Percentiles rank a stretch among this genome's conserved stretches.
Conservation (phyloP, 768 basidiomycete genomes). For the Phlebiopsis flavidoalba region DNA sequence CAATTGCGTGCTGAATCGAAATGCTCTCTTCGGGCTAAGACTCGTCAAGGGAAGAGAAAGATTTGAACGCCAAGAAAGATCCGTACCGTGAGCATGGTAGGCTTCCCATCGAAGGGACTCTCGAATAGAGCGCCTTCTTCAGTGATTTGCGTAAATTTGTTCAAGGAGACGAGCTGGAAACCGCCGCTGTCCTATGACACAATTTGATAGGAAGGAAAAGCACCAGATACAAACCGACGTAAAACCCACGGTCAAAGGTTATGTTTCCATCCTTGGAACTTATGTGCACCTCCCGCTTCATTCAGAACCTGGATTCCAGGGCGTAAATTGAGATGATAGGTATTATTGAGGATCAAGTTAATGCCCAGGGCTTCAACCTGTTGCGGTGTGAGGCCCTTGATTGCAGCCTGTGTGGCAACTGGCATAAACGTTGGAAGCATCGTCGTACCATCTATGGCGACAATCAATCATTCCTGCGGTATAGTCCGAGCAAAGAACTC, state of each 20-base stretch:
- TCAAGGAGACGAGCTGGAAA: slow-evolving; percentile 82
- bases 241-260: slow-evolving; percentile 70
- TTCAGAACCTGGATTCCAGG: slow-evolving; percentile 73
- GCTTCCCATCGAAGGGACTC: slow-evolving; percentile 82
- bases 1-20: slow-evolving; percentile 84
- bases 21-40: slow-evolving; percentile 86
- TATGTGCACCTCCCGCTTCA: slow-evolving; percentile 80
- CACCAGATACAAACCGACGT: too few relatives aligned
- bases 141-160: slow-evolving; percentile 80
- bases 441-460: slow-evolving; percentile 66
- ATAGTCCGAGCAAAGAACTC: slow-evolving; percentile 24
- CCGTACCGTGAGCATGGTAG: slow-evolving; percentile 80
- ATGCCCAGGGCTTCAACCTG: slow-evolving; percentile 80
- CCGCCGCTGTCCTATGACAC: slow-evolving; percentile 74
- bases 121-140: slow-evolving; percentile 86
- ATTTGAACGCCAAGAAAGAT: background rate
- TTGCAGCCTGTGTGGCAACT: slow-evolving; percentile 87
- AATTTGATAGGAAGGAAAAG: background rate
- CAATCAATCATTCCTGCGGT: background rate
- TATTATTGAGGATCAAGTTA: slow-evolving; percentile 84
- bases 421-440: slow-evolving; percentile 92
- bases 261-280: slow-evolving; percentile 82
- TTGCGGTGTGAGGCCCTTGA: slow-evolving; percentile 85
- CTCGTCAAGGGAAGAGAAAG: background rate
- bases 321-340: slow-evolving; percentile 84